Evolutionary conservation across 2,329 filamentous ascomycete species (phyloP).

Genomic region (Colletotrichum gigasporum): DNA sequence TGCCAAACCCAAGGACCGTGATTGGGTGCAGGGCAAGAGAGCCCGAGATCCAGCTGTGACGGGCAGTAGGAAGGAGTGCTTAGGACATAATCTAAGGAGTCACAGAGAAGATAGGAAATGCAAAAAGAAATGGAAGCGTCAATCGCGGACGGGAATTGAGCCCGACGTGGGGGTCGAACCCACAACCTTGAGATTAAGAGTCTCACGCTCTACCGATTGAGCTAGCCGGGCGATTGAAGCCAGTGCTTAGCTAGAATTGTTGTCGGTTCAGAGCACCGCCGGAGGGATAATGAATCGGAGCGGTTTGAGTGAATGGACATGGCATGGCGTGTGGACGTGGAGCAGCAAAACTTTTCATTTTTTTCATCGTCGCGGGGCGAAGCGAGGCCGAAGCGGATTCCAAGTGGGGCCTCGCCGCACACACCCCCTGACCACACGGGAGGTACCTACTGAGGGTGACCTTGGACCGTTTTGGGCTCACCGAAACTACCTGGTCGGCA

Average conservation of each 20-base stretch:
- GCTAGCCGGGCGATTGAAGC: constrained; percentile 61
- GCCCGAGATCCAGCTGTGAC: background rate
- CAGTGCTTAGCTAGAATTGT: constrained; percentile 18
- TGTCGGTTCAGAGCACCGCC: background rate
- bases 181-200: constrained; percentile 71
- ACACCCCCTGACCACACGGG: too few relatives aligned
- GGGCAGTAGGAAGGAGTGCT: too few relatives aligned
- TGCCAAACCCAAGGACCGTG: constrained; percentile 6
- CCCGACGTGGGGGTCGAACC: constrained; percentile 53
- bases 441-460: too few relatives aligned
- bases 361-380: background rate
- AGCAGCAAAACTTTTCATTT: too few relatives aligned
- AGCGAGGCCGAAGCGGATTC: background rate
- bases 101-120: background rate
- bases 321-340: too few relatives aligned
- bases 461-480: too few relatives aligned
- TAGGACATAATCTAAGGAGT: too few relatives aligned
- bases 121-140: background rate
- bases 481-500: too few relatives aligned
- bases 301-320: background rate
- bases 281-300: fast-evolving
- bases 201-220: constrained; percentile 80
- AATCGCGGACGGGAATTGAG: constrained; percentile 31
- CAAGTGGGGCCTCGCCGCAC: background rate
- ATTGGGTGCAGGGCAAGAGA: background rate